These are phyloP conservation scores for Trichomonascaceae sp. DNA, from an alignment of 1,139 yeast genomes.

Conservation along the genomic window DNA sequence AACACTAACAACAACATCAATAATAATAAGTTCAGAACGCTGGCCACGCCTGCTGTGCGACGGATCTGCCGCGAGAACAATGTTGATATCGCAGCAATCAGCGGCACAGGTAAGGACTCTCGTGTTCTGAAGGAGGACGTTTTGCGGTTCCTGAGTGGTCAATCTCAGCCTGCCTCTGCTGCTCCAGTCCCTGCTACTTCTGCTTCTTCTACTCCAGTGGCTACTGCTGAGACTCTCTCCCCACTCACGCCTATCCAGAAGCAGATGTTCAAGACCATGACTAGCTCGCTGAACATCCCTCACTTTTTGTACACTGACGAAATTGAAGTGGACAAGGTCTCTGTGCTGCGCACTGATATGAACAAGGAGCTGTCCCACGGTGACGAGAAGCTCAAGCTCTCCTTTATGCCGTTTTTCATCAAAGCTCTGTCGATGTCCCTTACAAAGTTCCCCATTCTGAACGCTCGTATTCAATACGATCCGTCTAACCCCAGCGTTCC, in stretches of 20 bases:
- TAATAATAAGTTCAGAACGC: slow-evolving; percentile 6
- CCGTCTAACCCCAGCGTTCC: slow-evolving; percentile 10
- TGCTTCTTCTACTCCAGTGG: slow-evolving; percentile 5
- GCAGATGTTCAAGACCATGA: slow-evolving; percentile 26
- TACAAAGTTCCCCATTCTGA: slow-evolving; percentile 19
- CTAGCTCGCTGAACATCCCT: slow-evolving; percentile 23
- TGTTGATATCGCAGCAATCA: slow-evolving; percentile 15
- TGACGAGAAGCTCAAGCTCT: slow-evolving; percentile 14
- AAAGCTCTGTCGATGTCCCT: slow-evolving; percentile 24
- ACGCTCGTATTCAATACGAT: slow-evolving; percentile 15
- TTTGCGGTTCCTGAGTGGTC: slow-evolving; percentile 5
- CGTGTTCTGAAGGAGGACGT: slow-evolving; percentile 26
- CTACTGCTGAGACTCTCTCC: slow-evolving; percentile 7
- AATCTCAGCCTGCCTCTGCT: slow-evolving; percentile 5
- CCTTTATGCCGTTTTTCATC: slow-evolving; percentile 27
- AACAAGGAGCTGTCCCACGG: slow-evolving; percentile 12
- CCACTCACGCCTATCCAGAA: slow-evolving; percentile 22
- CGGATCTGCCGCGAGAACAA: slow-evolving; percentile 21
- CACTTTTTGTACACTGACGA: slow-evolving; percentile 27
- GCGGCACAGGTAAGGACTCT: slow-evolving; percentile 25
- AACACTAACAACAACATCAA: no score
- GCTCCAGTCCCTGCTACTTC: slow-evolving; percentile 2
- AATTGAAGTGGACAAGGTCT: slow-evolving; percentile 17
- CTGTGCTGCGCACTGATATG: slow-evolving; percentile 14
- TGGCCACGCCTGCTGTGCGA: slow-evolving; percentile 27